These are phyloP conservation scores for Petunia hybrid DNA, from an alignment of 305 asterid species.

Conservation along the genomic window DNA sequence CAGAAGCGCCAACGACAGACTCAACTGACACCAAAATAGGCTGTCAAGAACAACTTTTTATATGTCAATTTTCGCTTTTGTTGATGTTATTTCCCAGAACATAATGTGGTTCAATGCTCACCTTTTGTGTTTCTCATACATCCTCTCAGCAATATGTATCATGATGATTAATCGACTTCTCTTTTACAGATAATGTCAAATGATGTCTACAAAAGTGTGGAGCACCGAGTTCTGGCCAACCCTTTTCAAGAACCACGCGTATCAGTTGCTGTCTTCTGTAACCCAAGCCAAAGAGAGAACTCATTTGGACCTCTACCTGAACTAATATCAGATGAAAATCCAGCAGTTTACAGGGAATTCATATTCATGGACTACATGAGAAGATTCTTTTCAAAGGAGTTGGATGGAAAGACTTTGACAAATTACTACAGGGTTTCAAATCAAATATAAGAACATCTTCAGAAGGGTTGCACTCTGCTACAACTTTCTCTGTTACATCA, in stretches of 20 bases:
- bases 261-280: constrained; percentile 50
- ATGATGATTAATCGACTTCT: not conserved
- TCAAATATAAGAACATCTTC: not conserved
- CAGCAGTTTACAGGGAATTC: constrained; percentile 46
- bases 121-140: not conserved
- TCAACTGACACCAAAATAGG: not conserved
- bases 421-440: constrained; percentile 46
- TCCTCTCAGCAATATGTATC: not conserved
- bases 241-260: constrained; percentile 45
- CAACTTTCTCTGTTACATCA: not conserved
- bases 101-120: not conserved
- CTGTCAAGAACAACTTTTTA: not conserved
- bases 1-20: too few species aligned
- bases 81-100: not conserved
- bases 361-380: constrained; percentile 41
- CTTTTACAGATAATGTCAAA: constrained; percentile 53
- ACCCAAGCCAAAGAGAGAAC: constrained; percentile 48
- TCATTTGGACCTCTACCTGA: constrained; percentile 50
- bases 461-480: not conserved
- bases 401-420: constrained; percentile 54
- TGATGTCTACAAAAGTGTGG: constrained; percentile 53
- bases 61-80: not conserved
- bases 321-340: constrained; percentile 43
- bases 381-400: constrained; percentile 55
- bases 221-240: constrained; percentile 54